Base-by-base conservation (phyloP, 495 filamentous ascomycete genomes). In the Hyaloscypha variabilis region DNA sequence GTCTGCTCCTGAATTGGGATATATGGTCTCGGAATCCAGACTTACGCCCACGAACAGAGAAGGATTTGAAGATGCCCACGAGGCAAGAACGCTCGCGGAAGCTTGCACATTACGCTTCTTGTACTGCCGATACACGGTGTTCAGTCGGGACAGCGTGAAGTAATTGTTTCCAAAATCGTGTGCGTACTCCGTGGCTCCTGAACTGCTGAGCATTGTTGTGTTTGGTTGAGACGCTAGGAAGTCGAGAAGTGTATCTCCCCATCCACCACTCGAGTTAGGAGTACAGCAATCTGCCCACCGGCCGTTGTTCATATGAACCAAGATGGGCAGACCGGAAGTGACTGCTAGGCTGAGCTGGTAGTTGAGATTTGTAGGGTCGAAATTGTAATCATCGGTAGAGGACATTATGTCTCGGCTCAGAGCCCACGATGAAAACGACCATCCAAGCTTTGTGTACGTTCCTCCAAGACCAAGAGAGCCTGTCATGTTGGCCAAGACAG, bases 71-170 rank as follows among this genome's bases (percentile, higher is more conserved):
- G 62, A 50, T 5, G 50, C 50, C 50, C 50, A 64, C 2, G 23
- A 13, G 17, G 62, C 62, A 24, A 64, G 30, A 29, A 57, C 19
- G n/a, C 42, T 23, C 2, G 62, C 62, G 26, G 62, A 64, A 30
- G 62, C 62, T 57, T 64, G 62, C 6, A 56, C 51, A n/a, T 64
- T 64, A 2, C 62, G 26, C 23, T 56, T 64, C 51, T 64, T 64
- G 29, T 64, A 64, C 8, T 31, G 10, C 11, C 60, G 60, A 30
- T 62, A 62, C 10, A 62, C 60, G 2, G 42, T 54, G 21, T 62
- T 62, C 24, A 62, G 30, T 26, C 60, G 28, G 17, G 58, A 46
- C 5, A 60, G 29, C 3, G 34, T 23, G 19, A 60, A 60, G 21
- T 46, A 60, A 26, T 60, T 60, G 19, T 46, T 46, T 19, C 58